Percentiles rank a stretch among this genome's conserved stretches.
These are phyloP conservation scores for Solanum virginianum DNA, from an alignment of 257 asterid species.

Conservation along the genomic window DNA sequence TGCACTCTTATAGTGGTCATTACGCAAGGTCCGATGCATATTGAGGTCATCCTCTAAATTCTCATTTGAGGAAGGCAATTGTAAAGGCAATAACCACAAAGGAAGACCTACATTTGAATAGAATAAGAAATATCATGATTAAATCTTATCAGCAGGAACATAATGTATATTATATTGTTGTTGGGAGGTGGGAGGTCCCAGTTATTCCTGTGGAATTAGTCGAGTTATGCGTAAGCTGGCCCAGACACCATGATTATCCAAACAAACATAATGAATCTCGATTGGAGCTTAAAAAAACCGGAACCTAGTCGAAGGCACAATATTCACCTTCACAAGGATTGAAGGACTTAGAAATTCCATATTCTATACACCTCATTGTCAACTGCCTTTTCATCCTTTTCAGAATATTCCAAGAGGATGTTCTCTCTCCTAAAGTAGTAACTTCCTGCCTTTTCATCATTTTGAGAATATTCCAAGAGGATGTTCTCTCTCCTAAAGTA, in stretches of 20 bases:
- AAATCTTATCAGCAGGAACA: background rate
- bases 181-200: background rate
- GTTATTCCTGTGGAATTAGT: background rate
- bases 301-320: background rate
- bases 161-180: background rate
- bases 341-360: background rate
- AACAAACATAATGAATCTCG: background rate
- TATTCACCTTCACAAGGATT: background rate
- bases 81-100: conserved; percentile 71
- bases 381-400: background rate
- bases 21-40: conserved; percentile 36
- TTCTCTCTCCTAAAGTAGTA: background rate
- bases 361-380: background rate
- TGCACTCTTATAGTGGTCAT: conserved; percentile 39
- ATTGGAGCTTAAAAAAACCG: background rate
- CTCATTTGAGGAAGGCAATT: conserved; percentile 43
- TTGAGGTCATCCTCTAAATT: conserved; percentile 35
- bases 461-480: background rate
- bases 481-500: background rate
- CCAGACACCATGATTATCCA: background rate
- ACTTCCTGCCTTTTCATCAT: background rate
- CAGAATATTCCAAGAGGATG: background rate
- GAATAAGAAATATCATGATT: background rate
- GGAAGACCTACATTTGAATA: conserved; percentile 45
- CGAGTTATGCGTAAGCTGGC: background rate